Percentiles rank a stretch among this genome's conserved stretches.
These are phyloP conservation scores for Coccomyxa sp. DNA, from an alignment of 139 green algal species.

Conservation along the genomic window DNA sequence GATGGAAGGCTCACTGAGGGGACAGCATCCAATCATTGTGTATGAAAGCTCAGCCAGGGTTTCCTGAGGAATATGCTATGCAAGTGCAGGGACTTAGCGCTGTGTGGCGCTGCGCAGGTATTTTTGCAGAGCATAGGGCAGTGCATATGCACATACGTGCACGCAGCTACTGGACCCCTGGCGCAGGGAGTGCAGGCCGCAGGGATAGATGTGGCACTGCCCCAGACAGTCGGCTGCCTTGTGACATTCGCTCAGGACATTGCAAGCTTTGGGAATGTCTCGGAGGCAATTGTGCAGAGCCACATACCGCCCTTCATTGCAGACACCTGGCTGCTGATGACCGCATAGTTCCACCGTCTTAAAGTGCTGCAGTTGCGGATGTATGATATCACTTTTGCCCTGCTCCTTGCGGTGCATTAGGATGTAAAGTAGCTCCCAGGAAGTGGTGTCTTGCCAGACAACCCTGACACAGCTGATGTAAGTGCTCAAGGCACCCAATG, in stretches of 20 bases:
- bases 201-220: constrained; percentile 6
- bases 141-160: neutral
- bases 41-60: neutral
- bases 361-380: too few species aligned
- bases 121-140: constrained; percentile 2
- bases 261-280: neutral
- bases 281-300: neutral
- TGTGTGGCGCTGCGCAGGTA: neutral
- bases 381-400: too few species aligned
- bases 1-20: neutral
- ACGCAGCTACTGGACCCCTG: neutral
- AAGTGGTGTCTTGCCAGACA: too few species aligned
- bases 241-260: neutral
- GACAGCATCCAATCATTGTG: neutral
- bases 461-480: too few species aligned
- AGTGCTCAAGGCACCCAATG: too few species aligned
- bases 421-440: too few species aligned
- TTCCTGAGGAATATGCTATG: too few species aligned
- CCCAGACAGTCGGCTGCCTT: neutral
- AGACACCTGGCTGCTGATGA: constrained; percentile 8
- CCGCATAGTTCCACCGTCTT: too few species aligned
- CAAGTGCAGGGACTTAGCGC: too few species aligned
- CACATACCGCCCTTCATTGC: neutral
- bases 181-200: neutral
- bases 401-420: too few species aligned